phyloP scores from a whole-genome alignment of 75 land plant genomes.

The Pseudotsuga menziesii region DNA sequence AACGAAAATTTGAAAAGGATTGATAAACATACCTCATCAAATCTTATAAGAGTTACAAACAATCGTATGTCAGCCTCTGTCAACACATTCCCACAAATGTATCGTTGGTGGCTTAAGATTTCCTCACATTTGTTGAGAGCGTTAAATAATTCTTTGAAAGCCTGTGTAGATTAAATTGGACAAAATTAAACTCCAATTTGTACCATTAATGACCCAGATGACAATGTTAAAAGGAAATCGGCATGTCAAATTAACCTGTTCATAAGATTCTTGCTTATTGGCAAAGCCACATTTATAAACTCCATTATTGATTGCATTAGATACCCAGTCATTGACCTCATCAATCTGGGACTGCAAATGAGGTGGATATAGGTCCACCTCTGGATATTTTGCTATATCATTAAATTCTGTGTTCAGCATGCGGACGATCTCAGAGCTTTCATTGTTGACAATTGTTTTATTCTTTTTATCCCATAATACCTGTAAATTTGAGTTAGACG shows the following conservation, averaged over 20 bases:
- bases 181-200: neutral
- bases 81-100: constrained; percentile 63
- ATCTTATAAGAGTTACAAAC: constrained; percentile 83
- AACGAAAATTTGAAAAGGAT: neutral
- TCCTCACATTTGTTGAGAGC: constrained; percentile 77
- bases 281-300: constrained; percentile 94
- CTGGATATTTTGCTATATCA: constrained; percentile 65
- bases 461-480: constrained; percentile 87
- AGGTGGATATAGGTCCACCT: constrained; percentile 64
- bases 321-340: constrained; percentile 72
- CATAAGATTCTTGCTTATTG: constrained; percentile 62
- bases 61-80: constrained; percentile 87
- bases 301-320: constrained; percentile 70
- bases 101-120: constrained; percentile 68
- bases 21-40: constrained; percentile 55
- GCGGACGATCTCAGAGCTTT: constrained; percentile 79
- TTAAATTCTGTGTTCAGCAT: constrained; percentile 89
- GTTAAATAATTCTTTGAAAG: constrained; percentile 55
- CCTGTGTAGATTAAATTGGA: constrained; percentile 29
- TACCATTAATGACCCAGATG: neutral
- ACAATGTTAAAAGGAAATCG: neutral
- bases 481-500: constrained; percentile 21
- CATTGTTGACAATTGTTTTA: constrained; percentile 79
- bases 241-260: constrained; percentile 23
- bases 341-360: constrained; percentile 53